Evolutionary conservation across 2,329 filamentous ascomycete genomes (phyloP), one percentile per base, ranked within the genome.

Genomic region (Cyclaneusma minus): DNA sequence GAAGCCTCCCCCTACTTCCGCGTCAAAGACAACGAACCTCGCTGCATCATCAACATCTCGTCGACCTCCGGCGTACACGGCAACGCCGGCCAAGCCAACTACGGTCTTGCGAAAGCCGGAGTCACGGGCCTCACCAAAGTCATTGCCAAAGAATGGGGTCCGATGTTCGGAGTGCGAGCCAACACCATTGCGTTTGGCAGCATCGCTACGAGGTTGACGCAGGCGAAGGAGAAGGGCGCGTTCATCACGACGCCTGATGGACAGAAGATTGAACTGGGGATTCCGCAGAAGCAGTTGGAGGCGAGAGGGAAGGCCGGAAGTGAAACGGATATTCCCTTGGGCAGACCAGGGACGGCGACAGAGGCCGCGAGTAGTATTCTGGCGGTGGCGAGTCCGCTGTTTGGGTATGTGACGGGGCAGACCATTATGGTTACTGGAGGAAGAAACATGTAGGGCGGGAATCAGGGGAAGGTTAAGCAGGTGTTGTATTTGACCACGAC

Each of bases 71-170:
- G 84, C 28, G 59, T 89, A 8, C 71, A 91, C 50, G 84, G 84
- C 29, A 92, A 92, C 47, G 79, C 82, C 6, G 83, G 83, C n/a
- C 83, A 92, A 60, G 70, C 77, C 41, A 93, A 92, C 61, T 92
- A 92, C 52, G 67, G 77, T 18, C 58, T 85, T 24, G 84, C 80
- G 28, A 92, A 92, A 58, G 79, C 83, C 3, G 84, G 81, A 23
- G 69, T 92, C 9, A 68, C 68, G 7, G 84, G 84, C 5, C 63
- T 92, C 31, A 85, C 78, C 32, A 91, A 89, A 58, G 84, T 82
- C 2, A 82, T 92, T 45, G 82, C 83, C 3, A 91, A 92, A 56
- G 75, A 93, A 58, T 92, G 83, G 84, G 83, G 83, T 1, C 82
- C 80, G 0, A 52, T 61, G 19, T 92, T 85, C 41, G 83, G 82